Evolutionary conservation across 352 stramenopile species (phyloP).

Genomic region (Phytophthora europaea): DNA sequence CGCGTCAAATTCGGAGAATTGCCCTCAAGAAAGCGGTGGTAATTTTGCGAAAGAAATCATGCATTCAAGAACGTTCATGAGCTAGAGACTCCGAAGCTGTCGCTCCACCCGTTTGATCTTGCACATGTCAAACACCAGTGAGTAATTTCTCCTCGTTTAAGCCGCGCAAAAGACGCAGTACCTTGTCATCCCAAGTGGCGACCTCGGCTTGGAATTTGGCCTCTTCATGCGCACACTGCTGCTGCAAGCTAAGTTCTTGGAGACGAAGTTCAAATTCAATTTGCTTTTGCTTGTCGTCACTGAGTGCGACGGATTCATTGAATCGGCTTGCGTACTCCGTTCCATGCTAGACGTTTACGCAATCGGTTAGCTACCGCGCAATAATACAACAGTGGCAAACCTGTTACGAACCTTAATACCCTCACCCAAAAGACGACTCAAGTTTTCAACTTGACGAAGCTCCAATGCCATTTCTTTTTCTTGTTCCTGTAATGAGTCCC

Average conservation of each 20-base stretch:
- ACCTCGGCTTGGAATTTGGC: slow-evolving; percentile 34
- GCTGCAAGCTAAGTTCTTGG: slow-evolving; percentile 40
- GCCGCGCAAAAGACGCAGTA: slow-evolving; percentile 9
- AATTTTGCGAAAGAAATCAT: not conserved
- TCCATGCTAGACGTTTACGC: slow-evolving; percentile 26
- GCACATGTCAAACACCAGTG: not conserved
- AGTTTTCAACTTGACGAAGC: slow-evolving; percentile 30
- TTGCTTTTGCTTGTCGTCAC: slow-evolving; percentile 23
- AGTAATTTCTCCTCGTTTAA: not conserved
- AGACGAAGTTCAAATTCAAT: slow-evolving; percentile 43
- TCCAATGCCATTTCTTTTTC: slow-evolving; percentile 18
- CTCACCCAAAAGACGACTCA: slow-evolving; percentile 36
- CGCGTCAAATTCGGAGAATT: slow-evolving; percentile 22
- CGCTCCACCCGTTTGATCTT: slow-evolving; percentile 40
- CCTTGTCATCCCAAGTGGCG: slow-evolving; percentile 46
- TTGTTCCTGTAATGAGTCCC: slow-evolving; percentile 31
- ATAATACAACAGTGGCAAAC: not conserved
- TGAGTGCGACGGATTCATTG: slow-evolving; percentile 13
- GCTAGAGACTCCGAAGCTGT: slow-evolving; percentile 30
- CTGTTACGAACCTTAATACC: slow-evolving; percentile 40
- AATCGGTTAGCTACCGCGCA: not conserved
- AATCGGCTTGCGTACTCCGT: slow-evolving; percentile 26
- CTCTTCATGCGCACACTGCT: slow-evolving; percentile 41
- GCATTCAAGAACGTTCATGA: not conserved
- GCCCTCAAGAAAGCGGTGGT: not conserved